These are phyloP conservation scores for Emericellopsis cladophorae DNA, from an alignment of 2,329 filamentous ascomycete genomes.

Conservation along the genomic window DNA sequence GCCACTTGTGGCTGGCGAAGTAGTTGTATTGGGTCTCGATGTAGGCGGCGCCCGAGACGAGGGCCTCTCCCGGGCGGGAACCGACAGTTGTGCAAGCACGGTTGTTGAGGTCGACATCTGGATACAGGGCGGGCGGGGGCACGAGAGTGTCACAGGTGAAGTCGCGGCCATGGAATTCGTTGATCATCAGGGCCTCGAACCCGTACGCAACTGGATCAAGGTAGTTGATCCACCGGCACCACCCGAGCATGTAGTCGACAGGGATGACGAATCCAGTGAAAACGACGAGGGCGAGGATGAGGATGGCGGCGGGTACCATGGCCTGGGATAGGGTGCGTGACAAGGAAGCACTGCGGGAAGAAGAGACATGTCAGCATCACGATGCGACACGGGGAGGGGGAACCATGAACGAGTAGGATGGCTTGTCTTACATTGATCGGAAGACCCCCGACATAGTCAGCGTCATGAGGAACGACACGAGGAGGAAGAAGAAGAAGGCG, in stretches of 20 bases:
- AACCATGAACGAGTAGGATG: background rate
- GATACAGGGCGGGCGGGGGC: constrained; percentile 16
- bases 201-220: constrained; percentile 53
- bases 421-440: constrained; percentile 16
- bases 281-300: constrained; percentile 19
- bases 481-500: constrained; percentile 31
- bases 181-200: constrained; percentile 54
- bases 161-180: constrained; percentile 40
- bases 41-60: constrained; percentile 34
- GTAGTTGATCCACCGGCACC: constrained; percentile 58
- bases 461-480: constrained; percentile 37
- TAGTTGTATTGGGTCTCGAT: constrained; percentile 34
- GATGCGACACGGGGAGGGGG: background rate
- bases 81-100: constrained; percentile 35
- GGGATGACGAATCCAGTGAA: constrained; percentile 37
- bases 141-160: constrained; percentile 12
- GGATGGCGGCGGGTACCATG: constrained; percentile 25
- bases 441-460: constrained; percentile 55
- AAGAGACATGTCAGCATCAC: background rate
- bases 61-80: constrained; percentile 26
- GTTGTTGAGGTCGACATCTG: constrained; percentile 10
- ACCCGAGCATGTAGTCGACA: constrained; percentile 41
- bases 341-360: constrained; percentile 10
- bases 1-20: constrained; percentile 33
- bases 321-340: constrained; percentile 43